phyloP scores from a whole-genome alignment of 2,329 filamentous ascomycete species.

The Penicillium frequentans region DNA sequence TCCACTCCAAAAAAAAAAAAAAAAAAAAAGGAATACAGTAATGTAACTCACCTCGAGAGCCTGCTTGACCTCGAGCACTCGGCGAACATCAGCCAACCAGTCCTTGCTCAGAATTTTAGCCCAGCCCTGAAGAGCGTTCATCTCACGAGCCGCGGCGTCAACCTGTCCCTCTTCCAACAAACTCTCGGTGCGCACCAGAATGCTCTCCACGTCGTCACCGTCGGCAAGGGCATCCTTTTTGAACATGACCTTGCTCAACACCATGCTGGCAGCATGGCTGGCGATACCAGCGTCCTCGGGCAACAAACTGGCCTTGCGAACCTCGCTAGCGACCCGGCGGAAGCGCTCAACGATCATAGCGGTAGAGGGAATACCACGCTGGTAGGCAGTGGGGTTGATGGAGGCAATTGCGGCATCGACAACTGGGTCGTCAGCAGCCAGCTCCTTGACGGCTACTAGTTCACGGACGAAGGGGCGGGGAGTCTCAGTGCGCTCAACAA shows the following conservation, averaged over 20 bases:
- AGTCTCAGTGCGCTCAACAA: constrained; percentile 70
- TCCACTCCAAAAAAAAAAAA: background rate
- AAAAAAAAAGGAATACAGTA: background rate
- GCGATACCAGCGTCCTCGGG: constrained; percentile 94
- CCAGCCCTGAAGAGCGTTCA: constrained; percentile 92
- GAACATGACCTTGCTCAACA: constrained; percentile 93
- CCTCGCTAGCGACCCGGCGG: constrained; percentile 86
- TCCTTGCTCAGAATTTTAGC: constrained; percentile 92
- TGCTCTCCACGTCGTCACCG: constrained; percentile 89
- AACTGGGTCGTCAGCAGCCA: constrained; percentile 78
- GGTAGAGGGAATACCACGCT: constrained; percentile 80
- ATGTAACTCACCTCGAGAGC: constrained; percentile 78
- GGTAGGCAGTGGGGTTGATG: constrained; percentile 91
- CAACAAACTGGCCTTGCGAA: constrained; percentile 88
- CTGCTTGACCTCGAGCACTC: constrained; percentile 92
- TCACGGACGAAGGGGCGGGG: constrained; percentile 88
- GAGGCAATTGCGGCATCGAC: constrained; percentile 94
- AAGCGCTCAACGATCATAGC: constrained; percentile 93
- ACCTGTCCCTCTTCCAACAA: constrained; percentile 90
- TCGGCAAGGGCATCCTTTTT: constrained; percentile 84
- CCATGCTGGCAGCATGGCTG: constrained; percentile 84
- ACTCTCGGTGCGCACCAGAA: constrained; percentile 84
- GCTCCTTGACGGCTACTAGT: constrained; percentile 90
- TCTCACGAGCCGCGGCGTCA: constrained; percentile 87
- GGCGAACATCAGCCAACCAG: constrained; percentile 87